These are phyloP conservation scores for Royoungia palumana DNA, from an alignment of 768 basidiomycete genomes.

Conservation along the genomic window DNA sequence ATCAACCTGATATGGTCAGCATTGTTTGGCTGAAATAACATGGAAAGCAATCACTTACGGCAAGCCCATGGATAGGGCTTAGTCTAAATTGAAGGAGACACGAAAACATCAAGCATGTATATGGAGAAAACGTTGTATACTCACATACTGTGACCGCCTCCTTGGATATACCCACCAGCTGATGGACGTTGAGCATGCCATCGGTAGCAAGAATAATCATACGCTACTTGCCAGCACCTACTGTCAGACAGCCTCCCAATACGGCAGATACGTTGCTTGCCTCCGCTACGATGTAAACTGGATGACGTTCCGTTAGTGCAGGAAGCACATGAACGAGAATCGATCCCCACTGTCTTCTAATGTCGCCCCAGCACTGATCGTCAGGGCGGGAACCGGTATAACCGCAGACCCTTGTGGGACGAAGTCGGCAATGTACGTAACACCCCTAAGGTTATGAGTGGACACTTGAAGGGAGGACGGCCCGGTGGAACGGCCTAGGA, in stretches of 20 bases:
- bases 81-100: slow-evolving; percentile 13
- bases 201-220: not conserved
- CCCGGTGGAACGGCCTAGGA: slow-evolving; percentile 21
- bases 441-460: slow-evolving; percentile 14
- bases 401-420: slow-evolving; percentile 17
- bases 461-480: slow-evolving; percentile 24
- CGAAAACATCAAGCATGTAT: not conserved
- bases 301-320: not conserved
- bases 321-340: too few species aligned
- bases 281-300: slow-evolving; percentile 19
- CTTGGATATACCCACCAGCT: slow-evolving; percentile 49
- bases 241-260: slow-evolving; percentile 19
- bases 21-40: not conserved
- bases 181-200: too few species aligned
- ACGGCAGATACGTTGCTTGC: slow-evolving; percentile 14
- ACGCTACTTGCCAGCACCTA: slow-evolving; percentile 13
- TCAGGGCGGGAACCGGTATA: slow-evolving; percentile 15
- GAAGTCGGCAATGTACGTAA: slow-evolving; percentile 16
- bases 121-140: not conserved
- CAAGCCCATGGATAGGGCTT: slow-evolving; percentile 42
- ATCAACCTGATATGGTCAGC: slow-evolving; percentile 34
- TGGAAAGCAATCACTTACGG: slow-evolving; percentile 18
- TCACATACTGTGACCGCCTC: slow-evolving; percentile 44
- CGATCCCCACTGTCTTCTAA: slow-evolving; percentile 8
- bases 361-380: slow-evolving; percentile 19